Base-by-base conservation (phyloP, 768 basidiomycete species). In the Rubroboletus pulcherrimus region DNA sequence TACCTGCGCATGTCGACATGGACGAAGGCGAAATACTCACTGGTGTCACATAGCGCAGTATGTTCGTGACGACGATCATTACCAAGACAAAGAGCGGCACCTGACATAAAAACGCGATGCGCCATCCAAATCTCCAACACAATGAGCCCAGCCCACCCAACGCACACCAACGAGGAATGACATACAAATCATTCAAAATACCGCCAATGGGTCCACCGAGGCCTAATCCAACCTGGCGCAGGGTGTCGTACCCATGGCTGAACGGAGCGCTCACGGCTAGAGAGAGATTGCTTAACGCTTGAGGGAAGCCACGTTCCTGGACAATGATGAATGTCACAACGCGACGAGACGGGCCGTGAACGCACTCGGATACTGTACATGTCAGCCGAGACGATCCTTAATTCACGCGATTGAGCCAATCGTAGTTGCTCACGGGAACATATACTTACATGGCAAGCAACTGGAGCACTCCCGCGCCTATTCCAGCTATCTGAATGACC, bases 201-300 rank as follows among this genome's bases (percentile, higher is more conserved):
- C 60, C 60, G 1, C 59, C 60, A 21, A 60, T 8, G 6, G 48
- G 42, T 9, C 59, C 60, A 21, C 60, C 60, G 10, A 60, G 47
- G 17, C 61, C 61, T 37, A 58, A 42, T 31, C 60, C 61, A 11
- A 52, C 30, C 59, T 62, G 41, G 2, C 11, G 31, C 4, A 7
- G 7, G 5, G 7, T 26, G n/a, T 5, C 8, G 30, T 15, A 21
- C 19, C 24, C 10, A 40, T 21, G 10, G 2, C 19, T 15, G 6
- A 26, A 53, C 30, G 7, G 3, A 46, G 15, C 2, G 2, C 59
- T 62, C 39, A 62, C 60, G 1, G 50, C 41, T n/a, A 45, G 35
- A 42, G 34, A 38, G 47, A 62, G 12, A 42, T 41, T 54, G 39
- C 85, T 34, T 78, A 76, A 40, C 84, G 71, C 87, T 87, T 56